Base-by-base conservation (phyloP, 2,329 filamentous ascomycete species). In the Coccinonectria pachysandricola region DNA sequence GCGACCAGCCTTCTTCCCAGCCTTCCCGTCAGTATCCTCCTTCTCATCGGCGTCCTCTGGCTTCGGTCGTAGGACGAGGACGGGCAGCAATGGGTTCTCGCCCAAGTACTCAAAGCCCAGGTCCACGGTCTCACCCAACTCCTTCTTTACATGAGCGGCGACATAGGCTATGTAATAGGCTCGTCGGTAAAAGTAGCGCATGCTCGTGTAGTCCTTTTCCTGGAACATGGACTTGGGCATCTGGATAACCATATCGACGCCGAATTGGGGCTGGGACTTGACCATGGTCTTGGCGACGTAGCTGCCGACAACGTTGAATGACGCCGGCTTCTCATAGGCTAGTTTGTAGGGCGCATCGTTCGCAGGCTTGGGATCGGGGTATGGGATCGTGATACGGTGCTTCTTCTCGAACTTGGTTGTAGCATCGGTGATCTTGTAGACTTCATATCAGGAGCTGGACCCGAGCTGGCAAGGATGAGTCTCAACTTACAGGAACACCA, bases 131-230 rank as follows among this genome's bases (percentile, higher is more conserved):
- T 67, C 53, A 4, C 59, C 60, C 23, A 75, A 54, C 4, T 68
- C 57, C 19, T 68, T 62, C 37, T 75, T 73, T 27, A 96, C 60
- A 4, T 71, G 75, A 15, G 73, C 75, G 9, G 85, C 76, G 30
- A 96, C 62, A 38, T 81, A 84, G 17, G 87, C 84, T 26, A 96
- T 61, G 49, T 92, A 96, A 55, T 88, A 96, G 8, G 91, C 82
- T 37, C 87, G 68, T 47, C 94, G 92, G 59, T 95, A 87, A 49
- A 95, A 94, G 58, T 93, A 96, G 35, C 91, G 75, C 62, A 91
- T 70, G 52, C 94, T 86, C 25, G 87, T 67, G 51, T 88, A 95
- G 55, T 98, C 91, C 57, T 96, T 96, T 22, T 92, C 83, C 48
- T 94, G 85, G 45, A 96, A 87, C 8, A 94, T 57, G 1, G 69